Percentiles rank a stretch among this genome's conserved stretches.
Conservation (phyloP, 2,329 filamentous ascomycete genomes). For the Boeremia lycopersici region DNA sequence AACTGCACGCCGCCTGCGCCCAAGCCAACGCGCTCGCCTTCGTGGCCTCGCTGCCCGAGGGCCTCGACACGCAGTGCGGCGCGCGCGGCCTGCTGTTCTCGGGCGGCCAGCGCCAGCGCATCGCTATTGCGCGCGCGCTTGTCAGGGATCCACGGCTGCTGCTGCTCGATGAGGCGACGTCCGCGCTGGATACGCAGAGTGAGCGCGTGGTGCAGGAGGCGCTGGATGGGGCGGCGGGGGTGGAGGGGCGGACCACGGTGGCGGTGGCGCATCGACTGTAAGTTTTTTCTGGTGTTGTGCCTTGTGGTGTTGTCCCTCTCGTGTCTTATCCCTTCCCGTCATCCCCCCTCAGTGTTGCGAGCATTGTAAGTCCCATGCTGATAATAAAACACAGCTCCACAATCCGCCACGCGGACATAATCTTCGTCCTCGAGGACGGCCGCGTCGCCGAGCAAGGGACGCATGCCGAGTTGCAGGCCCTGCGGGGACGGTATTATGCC, state of each 20-base stretch:
- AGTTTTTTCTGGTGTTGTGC: not conserved
- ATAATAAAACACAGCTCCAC: slow-evolving; percentile 30
- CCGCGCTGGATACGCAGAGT: slow-evolving; percentile 67
- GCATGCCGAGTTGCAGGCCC: slow-evolving; percentile 38
- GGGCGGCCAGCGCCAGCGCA: slow-evolving; percentile 78
- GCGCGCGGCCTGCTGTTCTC: slow-evolving; percentile 64
- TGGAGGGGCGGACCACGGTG: slow-evolving; percentile 50
- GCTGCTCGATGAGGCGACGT: slow-evolving; percentile 65
- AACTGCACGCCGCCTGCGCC: slow-evolving; percentile 58
- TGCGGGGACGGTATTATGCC: slow-evolving; percentile 17
- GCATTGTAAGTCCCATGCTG: not conserved
- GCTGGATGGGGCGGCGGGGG: slow-evolving; percentile 61
- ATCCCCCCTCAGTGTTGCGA: no score
- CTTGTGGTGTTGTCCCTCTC: no score
- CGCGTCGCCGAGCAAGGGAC: slow-evolving; percentile 47
- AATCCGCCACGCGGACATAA: slow-evolving; percentile 45
- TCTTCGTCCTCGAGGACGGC: slow-evolving; percentile 50
- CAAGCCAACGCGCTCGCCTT: slow-evolving; percentile 41
- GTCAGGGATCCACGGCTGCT: slow-evolving; percentile 64
- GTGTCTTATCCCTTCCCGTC: no score
- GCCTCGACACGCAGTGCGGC: slow-evolving; percentile 18
- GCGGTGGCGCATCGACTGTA: slow-evolving; percentile 59
- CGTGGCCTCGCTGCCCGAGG: slow-evolving; percentile 34
- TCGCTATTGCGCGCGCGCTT: slow-evolving; percentile 74
- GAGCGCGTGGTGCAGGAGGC: slow-evolving; percentile 72